phyloP scores from a whole-genome alignment of 177 flowering plant species.

The Telopea speciosissima region DNA sequence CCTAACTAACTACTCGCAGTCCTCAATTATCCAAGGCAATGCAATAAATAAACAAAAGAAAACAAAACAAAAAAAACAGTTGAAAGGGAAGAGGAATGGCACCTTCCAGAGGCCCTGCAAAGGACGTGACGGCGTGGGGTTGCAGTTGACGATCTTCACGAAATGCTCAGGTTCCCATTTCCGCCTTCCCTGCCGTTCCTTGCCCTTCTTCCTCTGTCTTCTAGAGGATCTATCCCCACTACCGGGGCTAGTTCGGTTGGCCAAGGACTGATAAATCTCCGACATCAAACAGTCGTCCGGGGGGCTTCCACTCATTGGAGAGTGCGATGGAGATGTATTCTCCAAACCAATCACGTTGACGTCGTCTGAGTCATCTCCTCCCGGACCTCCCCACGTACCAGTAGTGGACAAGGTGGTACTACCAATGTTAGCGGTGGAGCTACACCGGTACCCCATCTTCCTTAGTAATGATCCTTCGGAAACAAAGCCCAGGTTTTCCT shows the following conservation, averaged over 20 bases:
- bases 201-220: slow-evolving; percentile 69
- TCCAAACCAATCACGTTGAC: slow-evolving; percentile 20
- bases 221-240: slow-evolving; percentile 47
- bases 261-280: slow-evolving; percentile 78
- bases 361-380: slow-evolving; percentile 31
- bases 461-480: slow-evolving; percentile 12
- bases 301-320: slow-evolving; percentile 21
- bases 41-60: background rate
- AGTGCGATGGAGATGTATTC: slow-evolving; percentile 20
- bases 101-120: slow-evolving; percentile 98
- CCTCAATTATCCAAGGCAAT: no score
- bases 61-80: no score
- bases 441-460: slow-evolving; percentile 16
- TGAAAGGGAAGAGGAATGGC: slow-evolving; percentile 6
- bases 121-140: slow-evolving; percentile 57
- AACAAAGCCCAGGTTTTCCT: slow-evolving; percentile 37
- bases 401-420: no score
- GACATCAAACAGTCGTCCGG: slow-evolving; percentile 53
- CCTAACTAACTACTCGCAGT: no score
- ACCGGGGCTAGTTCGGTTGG: slow-evolving; percentile 68
- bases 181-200: slow-evolving; percentile 41
- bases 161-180: slow-evolving; percentile 78
- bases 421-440: slow-evolving; percentile 23
- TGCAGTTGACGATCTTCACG: slow-evolving; percentile 63
- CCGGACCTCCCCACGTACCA: slow-evolving; percentile 1